Evolutionary conservation across 208 protist species (phyloP), one percentile per base, ranked within the genome.

Genomic region (Porcisia deanei): DNA sequence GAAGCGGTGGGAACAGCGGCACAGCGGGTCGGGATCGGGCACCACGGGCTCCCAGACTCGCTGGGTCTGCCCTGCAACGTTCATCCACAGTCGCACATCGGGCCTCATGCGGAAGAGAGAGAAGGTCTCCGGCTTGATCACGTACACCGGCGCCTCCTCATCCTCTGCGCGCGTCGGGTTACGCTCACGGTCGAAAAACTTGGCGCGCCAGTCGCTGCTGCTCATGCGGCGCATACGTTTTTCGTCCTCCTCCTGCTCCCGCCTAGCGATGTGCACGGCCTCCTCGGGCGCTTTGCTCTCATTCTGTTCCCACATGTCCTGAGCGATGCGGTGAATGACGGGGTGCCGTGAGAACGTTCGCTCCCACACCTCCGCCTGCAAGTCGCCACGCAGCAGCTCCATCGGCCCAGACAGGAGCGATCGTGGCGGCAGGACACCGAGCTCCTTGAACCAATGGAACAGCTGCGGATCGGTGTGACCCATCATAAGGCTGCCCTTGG

Each of bases 141-240:
- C 90, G 76, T 97, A 95, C 25, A 97, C 75, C 6, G 92, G 92
- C 9, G 80, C 86, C 55, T 95, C 92, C 65, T 93, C 92, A 61
- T 96, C 92, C 66, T 96, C 92, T 43, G 79, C 85, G 6, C 52
- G 58, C 3, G 90, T 95, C 16, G 92, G 92, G 83, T 96, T 94
- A 59, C 92, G 90, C 80, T 96, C 92, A 43, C 92, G 90, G 22
- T 94, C 90, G 66, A 79, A 75, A 60, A 95, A 95, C 73, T 96
- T 96, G 41, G 87, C 75, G 1, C 92, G 88, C 90, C 92, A 96
- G 81, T 96, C 90, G 58, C 89, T 95, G 86, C 88, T 95, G 78
- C 89, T 95, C 90, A 96, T 95, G 67, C 92, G 92, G 20, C 88
- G 88, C 92, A 96, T 96, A 55, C 92, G 92, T 81, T 91, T 92